Conservation (phyloP, 768 basidiomycete species). For the Macrolepiota dolichaula region DNA sequence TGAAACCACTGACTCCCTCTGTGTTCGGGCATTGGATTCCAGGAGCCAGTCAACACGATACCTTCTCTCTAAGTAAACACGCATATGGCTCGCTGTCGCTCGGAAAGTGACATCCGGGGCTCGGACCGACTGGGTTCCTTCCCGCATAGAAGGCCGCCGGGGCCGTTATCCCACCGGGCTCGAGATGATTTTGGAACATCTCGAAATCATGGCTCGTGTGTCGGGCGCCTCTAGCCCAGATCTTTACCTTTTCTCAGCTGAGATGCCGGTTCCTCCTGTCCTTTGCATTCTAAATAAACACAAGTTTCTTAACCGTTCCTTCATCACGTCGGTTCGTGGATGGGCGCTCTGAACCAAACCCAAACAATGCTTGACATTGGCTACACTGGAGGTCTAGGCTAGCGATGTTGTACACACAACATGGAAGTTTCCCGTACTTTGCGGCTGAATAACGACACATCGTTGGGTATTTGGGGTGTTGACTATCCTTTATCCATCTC, state of each 20-base stretch:
- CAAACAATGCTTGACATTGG: neutral
- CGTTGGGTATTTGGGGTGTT: neutral
- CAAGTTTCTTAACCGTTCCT: neutral
- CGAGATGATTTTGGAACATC: neutral
- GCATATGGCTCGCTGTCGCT: neutral
- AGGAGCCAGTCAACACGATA: neutral
- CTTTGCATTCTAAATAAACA: neutral
- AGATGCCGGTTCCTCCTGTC: neutral
- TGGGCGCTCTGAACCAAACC: constrained; percentile 15
- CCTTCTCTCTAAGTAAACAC: neutral
- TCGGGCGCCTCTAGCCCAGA: neutral
- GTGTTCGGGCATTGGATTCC: neutral
- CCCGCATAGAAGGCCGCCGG: neutral
- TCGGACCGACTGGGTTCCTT: constrained; percentile 5
- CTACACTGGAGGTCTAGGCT: neutral
- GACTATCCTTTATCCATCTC: constrained; percentile 10
- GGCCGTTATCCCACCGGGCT: neutral
- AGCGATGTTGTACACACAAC: neutral
- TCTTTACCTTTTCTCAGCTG: neutral
- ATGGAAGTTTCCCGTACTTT: neutral
- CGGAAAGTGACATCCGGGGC: constrained; percentile 1
- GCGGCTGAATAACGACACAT: neutral
- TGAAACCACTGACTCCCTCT: neutral
- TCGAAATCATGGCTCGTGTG: neutral
- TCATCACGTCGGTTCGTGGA: constrained; percentile 19